Conservation (phyloP, 352 stramenopile species). For the Phytophthora vignae region DNA sequence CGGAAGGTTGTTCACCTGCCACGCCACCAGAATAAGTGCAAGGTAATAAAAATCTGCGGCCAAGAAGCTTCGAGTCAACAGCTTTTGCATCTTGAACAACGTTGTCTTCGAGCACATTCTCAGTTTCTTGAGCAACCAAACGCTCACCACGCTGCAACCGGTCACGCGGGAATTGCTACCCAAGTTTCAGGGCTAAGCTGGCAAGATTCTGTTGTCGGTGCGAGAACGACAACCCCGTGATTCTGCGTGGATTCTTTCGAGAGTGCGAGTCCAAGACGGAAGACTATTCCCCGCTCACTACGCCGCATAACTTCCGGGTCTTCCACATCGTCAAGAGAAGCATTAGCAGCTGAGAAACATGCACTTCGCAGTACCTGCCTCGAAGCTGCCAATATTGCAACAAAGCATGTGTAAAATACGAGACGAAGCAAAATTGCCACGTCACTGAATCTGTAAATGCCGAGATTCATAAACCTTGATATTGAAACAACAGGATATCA, state of each 20-base stretch:
- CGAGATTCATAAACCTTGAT: too few species aligned
- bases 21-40: slow-evolving; percentile 12
- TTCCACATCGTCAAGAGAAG: too few species aligned
- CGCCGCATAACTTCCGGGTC: too few species aligned
- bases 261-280: neutral
- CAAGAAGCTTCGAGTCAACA: slow-evolving; percentile 10
- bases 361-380: too few species aligned
- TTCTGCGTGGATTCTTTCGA: neutral
- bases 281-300: too few species aligned
- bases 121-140: slow-evolving; percentile 25
- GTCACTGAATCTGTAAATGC: too few species aligned
- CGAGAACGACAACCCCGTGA: slow-evolving; percentile 19
- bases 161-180: slow-evolving; percentile 19
- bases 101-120: slow-evolving; percentile 19
- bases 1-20: slow-evolving; percentile 8
- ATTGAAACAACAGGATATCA: too few species aligned
- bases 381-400: too few species aligned
- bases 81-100: slow-evolving; percentile 16
- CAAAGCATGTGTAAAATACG: too few species aligned
- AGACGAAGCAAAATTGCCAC: too few species aligned
- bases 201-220: slow-evolving; percentile 23
- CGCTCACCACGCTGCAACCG: slow-evolving; percentile 22
- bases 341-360: too few species aligned
- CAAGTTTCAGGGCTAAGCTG: slow-evolving; percentile 4
- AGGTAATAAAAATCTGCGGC: neutral